Evolutionary conservation across 345 rosid species (phyloP).

Genomic region (Lenwebbia sp.): DNA sequence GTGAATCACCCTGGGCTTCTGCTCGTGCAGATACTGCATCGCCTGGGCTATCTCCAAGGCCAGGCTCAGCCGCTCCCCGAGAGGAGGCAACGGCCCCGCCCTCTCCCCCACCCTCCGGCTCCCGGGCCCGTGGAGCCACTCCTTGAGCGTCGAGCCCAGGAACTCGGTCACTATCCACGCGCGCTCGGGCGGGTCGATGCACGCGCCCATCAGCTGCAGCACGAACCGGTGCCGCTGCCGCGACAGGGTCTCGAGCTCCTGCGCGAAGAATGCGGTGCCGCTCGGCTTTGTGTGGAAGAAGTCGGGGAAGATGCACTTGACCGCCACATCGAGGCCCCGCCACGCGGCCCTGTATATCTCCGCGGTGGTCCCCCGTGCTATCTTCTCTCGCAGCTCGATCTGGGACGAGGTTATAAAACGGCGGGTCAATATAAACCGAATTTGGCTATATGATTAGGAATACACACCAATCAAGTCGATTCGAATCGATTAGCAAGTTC

Average conservation of each 20-base stretch:
- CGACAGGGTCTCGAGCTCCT: slow-evolving; percentile 42
- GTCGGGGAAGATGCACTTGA: slow-evolving; percentile 39
- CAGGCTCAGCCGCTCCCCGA: slow-evolving; percentile 21
- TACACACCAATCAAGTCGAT: not conserved
- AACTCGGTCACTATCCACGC: slow-evolving; percentile 51
- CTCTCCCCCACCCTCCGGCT: slow-evolving; percentile 13
- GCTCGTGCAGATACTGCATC: slow-evolving; percentile 60
- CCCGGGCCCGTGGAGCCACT: slow-evolving; percentile 47
- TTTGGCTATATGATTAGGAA: not conserved
- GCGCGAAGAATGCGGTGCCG: slow-evolving; percentile 25
- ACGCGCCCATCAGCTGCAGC: slow-evolving; percentile 48
- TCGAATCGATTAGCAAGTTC: not conserved
- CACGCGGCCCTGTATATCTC: slow-evolving; percentile 37
- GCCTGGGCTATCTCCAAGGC: slow-evolving; percentile 55
- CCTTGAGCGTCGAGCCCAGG: slow-evolving; percentile 32
- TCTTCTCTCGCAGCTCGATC: slow-evolving; percentile 30
- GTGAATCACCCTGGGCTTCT: slow-evolving; percentile 45
- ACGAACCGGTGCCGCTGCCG: slow-evolving; percentile 44
- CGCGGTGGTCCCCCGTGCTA: slow-evolving; percentile 46
- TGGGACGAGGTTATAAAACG: not conserved
- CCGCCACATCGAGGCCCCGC: slow-evolving; percentile 54
- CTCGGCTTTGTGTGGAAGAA: slow-evolving; percentile 27
- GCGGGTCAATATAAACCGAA: not conserved
- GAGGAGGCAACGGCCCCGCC: slow-evolving; percentile 26
- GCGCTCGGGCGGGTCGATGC: slow-evolving; percentile 34